Evolutionary conservation across 805 yeast genomes (phyloP).

Genomic region (Suhomyces xylopsoci): DNA sequence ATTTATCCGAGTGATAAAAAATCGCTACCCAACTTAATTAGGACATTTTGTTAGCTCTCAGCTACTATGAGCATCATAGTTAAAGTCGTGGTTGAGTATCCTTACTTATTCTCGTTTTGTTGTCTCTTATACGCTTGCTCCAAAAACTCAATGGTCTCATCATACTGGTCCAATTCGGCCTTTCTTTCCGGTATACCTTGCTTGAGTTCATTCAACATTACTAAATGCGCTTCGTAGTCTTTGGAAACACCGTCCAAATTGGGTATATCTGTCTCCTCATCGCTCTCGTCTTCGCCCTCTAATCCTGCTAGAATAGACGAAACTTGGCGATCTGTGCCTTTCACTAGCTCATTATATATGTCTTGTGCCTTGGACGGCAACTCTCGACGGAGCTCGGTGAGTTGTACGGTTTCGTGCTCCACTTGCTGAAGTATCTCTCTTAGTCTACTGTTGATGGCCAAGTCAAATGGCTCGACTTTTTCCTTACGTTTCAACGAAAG

Average conservation of each 20-base stretch:
- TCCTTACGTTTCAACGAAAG: slow-evolving; percentile 28
- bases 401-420: slow-evolving; percentile 58
- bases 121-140: slow-evolving; percentile 13
- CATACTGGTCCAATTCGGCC: slow-evolving; percentile 33
- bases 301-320: slow-evolving; percentile 23
- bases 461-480: slow-evolving; percentile 69
- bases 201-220: slow-evolving; percentile 32
- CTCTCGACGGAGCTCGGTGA: slow-evolving; percentile 53
- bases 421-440: slow-evolving; percentile 55
- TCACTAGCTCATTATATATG: slow-evolving; percentile 34
- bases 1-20: too few relatives aligned
- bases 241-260: slow-evolving; percentile 15
- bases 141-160: slow-evolving; percentile 28
- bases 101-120: neutral
- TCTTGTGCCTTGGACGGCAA: slow-evolving; percentile 44
- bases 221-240: slow-evolving; percentile 28
- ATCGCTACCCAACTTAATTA: neutral
- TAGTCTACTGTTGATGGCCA: slow-evolving; percentile 56
- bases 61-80: too few relatives aligned
- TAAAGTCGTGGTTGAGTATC: too few relatives aligned
- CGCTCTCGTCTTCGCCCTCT: slow-evolving; percentile 11
- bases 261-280: slow-evolving; percentile 9
- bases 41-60: too few relatives aligned
- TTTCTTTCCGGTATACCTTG: slow-evolving; percentile 33
- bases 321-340: slow-evolving; percentile 29